These are phyloP conservation scores for Teunomyces kruisii DNA, from an alignment of 805 yeast genomes.

Conservation along the genomic window DNA sequence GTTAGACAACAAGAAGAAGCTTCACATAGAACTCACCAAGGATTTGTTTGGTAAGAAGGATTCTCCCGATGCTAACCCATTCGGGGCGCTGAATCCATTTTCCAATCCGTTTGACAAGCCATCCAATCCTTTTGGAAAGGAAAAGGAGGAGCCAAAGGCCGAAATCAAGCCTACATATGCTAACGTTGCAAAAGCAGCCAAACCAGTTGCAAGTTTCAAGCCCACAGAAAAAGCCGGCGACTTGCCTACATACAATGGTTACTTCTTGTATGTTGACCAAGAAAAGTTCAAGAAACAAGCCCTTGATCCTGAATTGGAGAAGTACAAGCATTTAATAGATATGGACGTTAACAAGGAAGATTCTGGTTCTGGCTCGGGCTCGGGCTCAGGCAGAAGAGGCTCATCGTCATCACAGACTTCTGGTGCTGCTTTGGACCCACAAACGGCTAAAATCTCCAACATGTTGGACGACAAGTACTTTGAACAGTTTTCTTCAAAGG, in stretches of 20 bases:
- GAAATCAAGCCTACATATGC: slow-evolving; percentile 14
- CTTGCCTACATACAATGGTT: slow-evolving; percentile 62
- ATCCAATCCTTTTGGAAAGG: slow-evolving; percentile 5
- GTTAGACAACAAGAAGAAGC: slow-evolving; percentile 43
- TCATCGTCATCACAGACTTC: slow-evolving; percentile 5
- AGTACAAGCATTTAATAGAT: slow-evolving; percentile 50
- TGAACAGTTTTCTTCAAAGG: slow-evolving; percentile 71
- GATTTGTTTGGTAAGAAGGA: slow-evolving; percentile 15
- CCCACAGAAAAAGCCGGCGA: slow-evolving; percentile 10
- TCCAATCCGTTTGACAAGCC: slow-evolving; percentile 33
- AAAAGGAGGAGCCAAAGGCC: not conserved
- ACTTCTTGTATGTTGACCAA: slow-evolving; percentile 66
- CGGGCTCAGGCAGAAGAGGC: slow-evolving; percentile 9
- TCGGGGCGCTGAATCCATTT: slow-evolving; percentile 1
- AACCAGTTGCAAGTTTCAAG: slow-evolving; percentile 5
- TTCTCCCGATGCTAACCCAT: slow-evolving; percentile 5
- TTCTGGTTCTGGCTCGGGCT: slow-evolving; percentile 9
- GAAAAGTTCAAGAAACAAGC: slow-evolving; percentile 61
- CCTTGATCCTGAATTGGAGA: slow-evolving; percentile 51
- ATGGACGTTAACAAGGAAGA: slow-evolving; percentile 42
- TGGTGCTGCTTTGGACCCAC: slow-evolving; percentile 17
- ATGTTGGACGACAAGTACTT: slow-evolving; percentile 75
- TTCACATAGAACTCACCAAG: slow-evolving; percentile 40
- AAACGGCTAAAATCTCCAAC: slow-evolving; percentile 38
- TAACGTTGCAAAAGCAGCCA: slow-evolving; percentile 16